Conservation (phyloP, 805 yeast genomes). For the Ascoidea rubescens region DNA sequence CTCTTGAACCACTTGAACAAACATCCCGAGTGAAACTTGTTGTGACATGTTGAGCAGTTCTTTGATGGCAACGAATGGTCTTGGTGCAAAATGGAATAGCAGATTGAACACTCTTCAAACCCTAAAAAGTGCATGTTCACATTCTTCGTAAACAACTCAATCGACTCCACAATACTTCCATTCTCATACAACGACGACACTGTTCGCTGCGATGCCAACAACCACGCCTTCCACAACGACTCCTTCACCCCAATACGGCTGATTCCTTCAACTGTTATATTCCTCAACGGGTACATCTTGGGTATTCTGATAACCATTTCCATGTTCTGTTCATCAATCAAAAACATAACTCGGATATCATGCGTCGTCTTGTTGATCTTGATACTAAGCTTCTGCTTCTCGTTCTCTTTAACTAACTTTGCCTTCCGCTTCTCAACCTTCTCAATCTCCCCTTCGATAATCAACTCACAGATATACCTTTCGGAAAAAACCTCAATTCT, state of each 20-base stretch:
- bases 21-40: constrained; percentile 93
- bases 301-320: constrained; percentile 72
- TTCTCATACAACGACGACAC: constrained; percentile 39
- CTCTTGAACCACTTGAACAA: constrained; percentile 95
- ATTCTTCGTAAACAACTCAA: constrained; percentile 57
- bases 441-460: constrained; percentile 44
- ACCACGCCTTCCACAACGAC: constrained; percentile 89
- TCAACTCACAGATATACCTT: constrained; percentile 45
- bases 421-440: constrained; percentile 31
- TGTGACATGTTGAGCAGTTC: constrained; percentile 78
- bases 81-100: constrained; percentile 83
- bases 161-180: constrained; percentile 55
- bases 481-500: constrained; percentile 50
- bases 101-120: constrained; percentile 93
- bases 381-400: constrained; percentile 33
- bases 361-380: constrained; percentile 45
- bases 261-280: constrained; percentile 64
- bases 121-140: constrained; percentile 82
- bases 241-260: constrained; percentile 81
- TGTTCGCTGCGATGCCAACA: constrained; percentile 68
- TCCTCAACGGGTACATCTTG: constrained; percentile 59
- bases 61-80: constrained; percentile 86
- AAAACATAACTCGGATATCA: constrained; percentile 60
- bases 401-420: constrained; percentile 11
- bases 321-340: constrained; percentile 78